A percentile compares a stretch with the other conserved stretches of the same genome.
phyloP scores from a whole-genome alignment of 768 basidiomycete genomes.

The Podaxis mareebaensis region DNA sequence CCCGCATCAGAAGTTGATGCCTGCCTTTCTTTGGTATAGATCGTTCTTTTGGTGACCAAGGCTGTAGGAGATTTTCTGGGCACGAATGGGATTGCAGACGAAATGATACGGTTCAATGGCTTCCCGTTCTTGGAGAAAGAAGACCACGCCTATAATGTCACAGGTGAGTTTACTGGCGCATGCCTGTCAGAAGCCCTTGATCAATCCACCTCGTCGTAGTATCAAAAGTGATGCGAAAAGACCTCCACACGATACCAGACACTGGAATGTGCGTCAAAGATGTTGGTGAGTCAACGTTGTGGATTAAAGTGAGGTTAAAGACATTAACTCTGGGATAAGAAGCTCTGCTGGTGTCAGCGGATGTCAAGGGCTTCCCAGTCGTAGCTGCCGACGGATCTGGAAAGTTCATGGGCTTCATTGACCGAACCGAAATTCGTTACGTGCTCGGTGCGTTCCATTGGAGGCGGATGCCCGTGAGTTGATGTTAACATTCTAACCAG shows the following conservation, averaged over 20 bases:
- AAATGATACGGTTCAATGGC: conserved; percentile 96
- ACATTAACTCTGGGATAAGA: conserved; percentile 45
- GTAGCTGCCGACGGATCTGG: conserved; percentile 60
- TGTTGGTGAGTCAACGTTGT: conserved; percentile 60
- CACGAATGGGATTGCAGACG: conserved; percentile 92
- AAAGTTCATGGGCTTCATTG: conserved; percentile 84
- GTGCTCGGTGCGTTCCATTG: conserved; percentile 65
- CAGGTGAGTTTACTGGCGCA: conserved; percentile 54
- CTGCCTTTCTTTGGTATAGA: conserved; percentile 49
- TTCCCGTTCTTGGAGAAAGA: conserved; percentile 97
- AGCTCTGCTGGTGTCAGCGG: conserved; percentile 61
- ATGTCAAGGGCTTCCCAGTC: conserved; percentile 92
- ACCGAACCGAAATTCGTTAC: conserved; percentile 79
- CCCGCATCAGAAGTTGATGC: not conserved
- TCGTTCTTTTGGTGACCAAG: conserved; percentile 94
- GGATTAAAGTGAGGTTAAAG: conserved; percentile 11
- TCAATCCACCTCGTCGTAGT: conserved; percentile 45
- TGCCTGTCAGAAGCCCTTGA: not conserved
- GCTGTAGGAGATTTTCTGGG: conserved; percentile 95
- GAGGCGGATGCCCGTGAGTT: conserved; percentile 3
- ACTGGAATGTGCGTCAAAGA: conserved; percentile 76
- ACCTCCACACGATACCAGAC: conserved; percentile 71
- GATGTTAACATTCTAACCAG: conserved; percentile 37
- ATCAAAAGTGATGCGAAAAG: conserved; percentile 85
- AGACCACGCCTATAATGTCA: conserved; percentile 87